These are phyloP conservation scores for Eimeria sp. DNA, from an alignment of 169 alveolate genomes.

Conservation along the genomic window DNA sequence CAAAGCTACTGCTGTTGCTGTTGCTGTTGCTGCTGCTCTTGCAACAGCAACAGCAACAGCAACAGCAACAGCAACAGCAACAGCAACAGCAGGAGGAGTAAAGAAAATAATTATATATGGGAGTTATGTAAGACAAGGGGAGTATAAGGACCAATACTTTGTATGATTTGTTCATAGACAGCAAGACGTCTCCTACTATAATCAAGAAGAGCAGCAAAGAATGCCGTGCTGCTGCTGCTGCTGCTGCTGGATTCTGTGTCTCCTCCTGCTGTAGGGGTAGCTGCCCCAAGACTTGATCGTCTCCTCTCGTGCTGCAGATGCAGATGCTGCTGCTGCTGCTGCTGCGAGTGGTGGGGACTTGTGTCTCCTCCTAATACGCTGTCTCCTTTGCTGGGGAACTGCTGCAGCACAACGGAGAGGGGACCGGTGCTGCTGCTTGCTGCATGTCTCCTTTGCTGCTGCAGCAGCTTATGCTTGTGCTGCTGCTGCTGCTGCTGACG, in stretches of 20 bases:
- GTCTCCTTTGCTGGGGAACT: slow-evolving; percentile 53
- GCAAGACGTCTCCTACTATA: slow-evolving; percentile 32
- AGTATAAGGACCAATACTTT: slow-evolving; percentile 44
- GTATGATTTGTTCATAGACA: background rate
- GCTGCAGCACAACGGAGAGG: slow-evolving; percentile 58
- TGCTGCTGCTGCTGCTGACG: slow-evolving; percentile 75
- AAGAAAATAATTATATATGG: no score
- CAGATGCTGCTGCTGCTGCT: slow-evolving; percentile 66
- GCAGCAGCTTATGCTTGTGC: slow-evolving; percentile 57
- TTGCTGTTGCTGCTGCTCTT: background rate
- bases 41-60: background rate
- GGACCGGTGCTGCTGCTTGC: slow-evolving; percentile 43
- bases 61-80: background rate
- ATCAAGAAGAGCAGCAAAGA: slow-evolving; percentile 50
- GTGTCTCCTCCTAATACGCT: slow-evolving; percentile 19
- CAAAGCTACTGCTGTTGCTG: background rate
- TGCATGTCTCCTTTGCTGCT: slow-evolving; percentile 53
- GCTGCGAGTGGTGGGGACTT: slow-evolving; percentile 7
- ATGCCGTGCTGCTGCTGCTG: slow-evolving; percentile 18
- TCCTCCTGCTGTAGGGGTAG: slow-evolving; percentile 2
- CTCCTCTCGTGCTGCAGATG: slow-evolving; percentile 63
- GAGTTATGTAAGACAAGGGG: background rate
- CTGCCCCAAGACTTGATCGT: slow-evolving; percentile 50
- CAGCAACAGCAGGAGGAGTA: background rate
- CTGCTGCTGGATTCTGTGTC: background rate